Evolutionary conservation across 2,329 filamentous ascomycete genomes (phyloP).

Genomic region (Scytalidium lignicola): DNA sequence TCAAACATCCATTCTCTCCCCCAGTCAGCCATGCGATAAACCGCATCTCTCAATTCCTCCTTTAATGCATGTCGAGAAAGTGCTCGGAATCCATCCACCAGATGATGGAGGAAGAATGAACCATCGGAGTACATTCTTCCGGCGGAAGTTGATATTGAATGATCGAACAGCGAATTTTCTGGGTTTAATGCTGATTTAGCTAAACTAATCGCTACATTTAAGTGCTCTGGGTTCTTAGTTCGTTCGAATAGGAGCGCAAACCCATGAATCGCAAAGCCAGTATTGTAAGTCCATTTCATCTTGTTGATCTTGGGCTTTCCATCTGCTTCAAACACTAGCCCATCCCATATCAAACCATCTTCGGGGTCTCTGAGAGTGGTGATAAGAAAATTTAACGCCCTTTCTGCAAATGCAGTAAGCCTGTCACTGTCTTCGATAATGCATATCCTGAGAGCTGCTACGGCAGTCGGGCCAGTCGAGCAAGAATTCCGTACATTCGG

Average conservation of each 20-base stretch:
- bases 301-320: slow-evolving; percentile 11
- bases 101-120: slow-evolving; percentile 17
- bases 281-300: slow-evolving; percentile 19
- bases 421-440: slow-evolving; percentile 5
- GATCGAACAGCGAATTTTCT: slow-evolving; percentile 10
- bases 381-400: slow-evolving; percentile 8
- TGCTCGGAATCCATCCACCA: slow-evolving; percentile 13
- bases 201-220: slow-evolving; percentile 10
- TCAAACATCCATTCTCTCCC: slow-evolving; percentile 16
- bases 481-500: slow-evolving; percentile 12
- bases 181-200: slow-evolving; percentile 12
- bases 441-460: slow-evolving; percentile 14
- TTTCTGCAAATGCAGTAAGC: slow-evolving; percentile 8
- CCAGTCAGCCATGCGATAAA: slow-evolving; percentile 11
- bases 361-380: slow-evolving; percentile 10
- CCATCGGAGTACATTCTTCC: slow-evolving; percentile 15
- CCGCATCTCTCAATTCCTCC: slow-evolving; percentile 6
- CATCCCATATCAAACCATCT: slow-evolving; percentile 17
- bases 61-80: slow-evolving; percentile 7
- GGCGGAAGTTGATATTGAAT: slow-evolving; percentile 1
- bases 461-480: slow-evolving; percentile 13
- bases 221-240: slow-evolving; percentile 3
- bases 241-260: slow-evolving; percentile 11
- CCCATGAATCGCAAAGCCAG: slow-evolving; percentile 15
- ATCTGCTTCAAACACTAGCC: slow-evolving; percentile 7